These are phyloP conservation scores for Neurospora sublineolata DNA, from an alignment of 495 filamentous ascomycete species.

Conservation along the genomic window DNA sequence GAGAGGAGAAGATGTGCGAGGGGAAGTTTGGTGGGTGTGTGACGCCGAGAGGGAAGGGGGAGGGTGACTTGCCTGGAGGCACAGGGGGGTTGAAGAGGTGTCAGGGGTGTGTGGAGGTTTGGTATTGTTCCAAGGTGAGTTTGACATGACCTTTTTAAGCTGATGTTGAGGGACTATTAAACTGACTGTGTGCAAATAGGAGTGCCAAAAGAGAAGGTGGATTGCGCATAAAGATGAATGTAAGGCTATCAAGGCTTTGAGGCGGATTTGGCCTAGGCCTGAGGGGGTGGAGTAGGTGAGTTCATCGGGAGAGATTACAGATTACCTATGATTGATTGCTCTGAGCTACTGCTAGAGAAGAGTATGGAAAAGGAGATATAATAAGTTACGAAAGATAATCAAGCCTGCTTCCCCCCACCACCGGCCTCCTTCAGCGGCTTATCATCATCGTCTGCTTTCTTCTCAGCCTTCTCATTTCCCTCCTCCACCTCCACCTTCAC, in stretches of 20 bases:
- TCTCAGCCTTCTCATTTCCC: not conserved
- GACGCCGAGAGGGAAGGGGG: constrained; percentile 7
- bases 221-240: constrained; percentile 33
- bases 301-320: not conserved
- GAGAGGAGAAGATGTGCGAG: constrained; percentile 3
- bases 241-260: constrained; percentile 27
- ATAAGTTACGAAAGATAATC: not conserved
- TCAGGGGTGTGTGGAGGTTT: constrained; percentile 28
- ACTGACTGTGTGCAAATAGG: constrained; percentile 10
- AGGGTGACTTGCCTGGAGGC: not conserved
- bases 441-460: not conserved
- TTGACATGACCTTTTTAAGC: no score
- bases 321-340: not conserved
- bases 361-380: not conserved
- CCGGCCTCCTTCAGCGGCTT: not conserved
- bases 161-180: no score
- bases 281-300: not conserved
- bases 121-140: constrained; percentile 32
- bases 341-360: not conserved
- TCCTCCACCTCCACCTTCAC: not conserved
- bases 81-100: constrained; percentile 25
- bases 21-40: not conserved
- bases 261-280: constrained; percentile 23
- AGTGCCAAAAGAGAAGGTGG: constrained; percentile 33
- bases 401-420: not conserved